Percentiles rank a stretch among this genome's conserved stretches.
Conservation (phyloP, 2,329 filamentous ascomycete genomes). For the Fusarium subglutinans region DNA sequence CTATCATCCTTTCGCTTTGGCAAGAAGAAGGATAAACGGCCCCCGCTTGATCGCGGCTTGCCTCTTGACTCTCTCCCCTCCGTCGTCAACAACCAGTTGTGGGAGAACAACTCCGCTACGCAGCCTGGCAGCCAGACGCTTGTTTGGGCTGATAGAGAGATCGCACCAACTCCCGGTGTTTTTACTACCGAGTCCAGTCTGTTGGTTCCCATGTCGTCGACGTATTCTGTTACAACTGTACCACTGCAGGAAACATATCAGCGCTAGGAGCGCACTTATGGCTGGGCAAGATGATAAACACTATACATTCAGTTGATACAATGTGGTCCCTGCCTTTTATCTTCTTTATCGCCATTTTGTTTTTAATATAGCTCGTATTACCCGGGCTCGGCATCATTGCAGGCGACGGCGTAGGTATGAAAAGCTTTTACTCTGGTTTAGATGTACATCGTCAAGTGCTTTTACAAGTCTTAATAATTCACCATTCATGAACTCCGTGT, state of each 20-base stretch:
- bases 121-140: slow-evolving; percentile 36
- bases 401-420: slow-evolving; percentile 31
- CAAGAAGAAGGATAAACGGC: slow-evolving; percentile 11
- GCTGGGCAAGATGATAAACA: slow-evolving; percentile 17
- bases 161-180: not conserved
- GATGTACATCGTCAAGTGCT: not conserved
- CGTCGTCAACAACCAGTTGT: slow-evolving; percentile 6
- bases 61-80: slow-evolving; percentile 29
- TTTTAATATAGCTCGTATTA: slow-evolving; percentile 1
- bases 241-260: slow-evolving; percentile 41
- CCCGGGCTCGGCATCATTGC: slow-evolving; percentile 19
- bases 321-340: not conserved
- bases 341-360: slow-evolving; percentile 4
- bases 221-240: slow-evolving; percentile 37
- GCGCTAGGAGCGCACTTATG: slow-evolving; percentile 34
- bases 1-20: slow-evolving; percentile 30
- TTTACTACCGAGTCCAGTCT: slow-evolving; percentile 8
- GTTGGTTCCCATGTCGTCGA: slow-evolving; percentile 10
- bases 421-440: slow-evolving; percentile 5
- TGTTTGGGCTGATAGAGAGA: slow-evolving; percentile 43
- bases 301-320: not conserved
- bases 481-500: not conserved
- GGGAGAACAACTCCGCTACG: slow-evolving; percentile 9
- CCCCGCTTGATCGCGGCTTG: not conserved
- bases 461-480: slow-evolving; percentile 10